Conservation (phyloP, 495 filamentous ascomycete genomes). For the Emericellopsis terricola region DNA sequence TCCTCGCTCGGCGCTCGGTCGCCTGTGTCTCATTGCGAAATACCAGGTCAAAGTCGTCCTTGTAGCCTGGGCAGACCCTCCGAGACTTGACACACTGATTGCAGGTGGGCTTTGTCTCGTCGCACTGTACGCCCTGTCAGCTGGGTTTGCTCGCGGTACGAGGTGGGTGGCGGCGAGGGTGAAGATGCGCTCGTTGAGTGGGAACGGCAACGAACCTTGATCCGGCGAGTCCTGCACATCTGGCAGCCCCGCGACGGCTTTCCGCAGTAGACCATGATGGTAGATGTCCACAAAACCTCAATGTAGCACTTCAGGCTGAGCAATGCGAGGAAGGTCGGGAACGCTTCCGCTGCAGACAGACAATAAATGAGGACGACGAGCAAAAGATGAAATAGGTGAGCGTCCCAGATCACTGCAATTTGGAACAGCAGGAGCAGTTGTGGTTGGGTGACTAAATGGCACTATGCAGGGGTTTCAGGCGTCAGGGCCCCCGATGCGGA, state of each 20-base stretch:
- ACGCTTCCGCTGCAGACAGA: no score
- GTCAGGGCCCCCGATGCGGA: no score
- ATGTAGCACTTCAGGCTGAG: no score
- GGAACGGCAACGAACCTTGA: slow-evolving; percentile 36
- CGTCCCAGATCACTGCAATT: no score
- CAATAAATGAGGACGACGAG: no score
- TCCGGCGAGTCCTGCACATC: slow-evolving; percentile 51
- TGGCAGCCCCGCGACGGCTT: slow-evolving; percentile 58
- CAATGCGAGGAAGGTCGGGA: no score
- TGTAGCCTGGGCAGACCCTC: slow-evolving; percentile 50
- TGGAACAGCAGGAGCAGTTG: no score
- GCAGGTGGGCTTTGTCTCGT: slow-evolving; percentile 50
- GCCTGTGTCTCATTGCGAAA: slow-evolving; percentile 48
- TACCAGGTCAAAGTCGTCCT: slow-evolving; percentile 49
- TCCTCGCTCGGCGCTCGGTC: slow-evolving; percentile 31
- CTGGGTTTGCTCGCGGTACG: no score
- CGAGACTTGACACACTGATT: slow-evolving; percentile 49
- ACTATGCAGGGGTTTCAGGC: no score
- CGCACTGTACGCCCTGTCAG: slow-evolving; percentile 30
- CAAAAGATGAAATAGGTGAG: no score
- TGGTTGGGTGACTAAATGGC: no score
- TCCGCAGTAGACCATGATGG: slow-evolving; percentile 54
- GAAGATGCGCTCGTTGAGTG: background rate
- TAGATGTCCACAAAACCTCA: no score
- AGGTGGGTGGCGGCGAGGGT: background rate